Conservation (phyloP, 2,329 filamentous ascomycete genomes). For the Talaromyces sp. region DNA sequence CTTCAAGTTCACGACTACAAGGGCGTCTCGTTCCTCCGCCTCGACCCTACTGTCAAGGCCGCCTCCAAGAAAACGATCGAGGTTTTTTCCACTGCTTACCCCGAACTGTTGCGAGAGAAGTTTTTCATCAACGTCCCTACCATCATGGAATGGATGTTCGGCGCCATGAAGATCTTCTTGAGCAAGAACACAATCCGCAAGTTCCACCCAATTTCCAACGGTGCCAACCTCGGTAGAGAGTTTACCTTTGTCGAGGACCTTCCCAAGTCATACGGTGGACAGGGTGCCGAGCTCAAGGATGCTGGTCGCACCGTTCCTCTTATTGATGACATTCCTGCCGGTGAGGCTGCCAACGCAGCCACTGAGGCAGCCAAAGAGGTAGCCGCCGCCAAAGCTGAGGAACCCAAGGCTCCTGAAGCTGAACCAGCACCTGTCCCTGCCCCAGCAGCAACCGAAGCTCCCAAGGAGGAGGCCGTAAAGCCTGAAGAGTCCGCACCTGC, state of each 20-base stretch:
- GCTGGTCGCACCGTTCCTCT: constrained; percentile 32
- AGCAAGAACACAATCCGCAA: constrained; percentile 72
- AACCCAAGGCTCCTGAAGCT: constrained; percentile 10
- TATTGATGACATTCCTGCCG: constrained; percentile 24
- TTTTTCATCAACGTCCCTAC: constrained; percentile 93
- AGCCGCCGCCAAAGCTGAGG: constrained; percentile 17
- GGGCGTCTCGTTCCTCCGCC: constrained; percentile 78
- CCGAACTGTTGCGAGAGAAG: constrained; percentile 84
- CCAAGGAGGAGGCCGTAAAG: constrained; percentile 15
- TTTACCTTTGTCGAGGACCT: constrained; percentile 61
- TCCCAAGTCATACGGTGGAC: constrained; percentile 76
- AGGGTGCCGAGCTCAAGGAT: constrained; percentile 53
- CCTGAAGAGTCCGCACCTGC: constrained; percentile 13
- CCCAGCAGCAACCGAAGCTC: constrained; percentile 14
- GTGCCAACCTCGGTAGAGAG: constrained; percentile 64
- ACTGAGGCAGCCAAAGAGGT: constrained; percentile 14
- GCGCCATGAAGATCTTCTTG: constrained; percentile 71
- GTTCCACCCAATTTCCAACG: constrained; percentile 74
- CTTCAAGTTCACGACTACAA: constrained; percentile 93
- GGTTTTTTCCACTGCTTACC: constrained; percentile 77
- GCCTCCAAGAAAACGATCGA: constrained; percentile 78
- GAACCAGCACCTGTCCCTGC: background rate
- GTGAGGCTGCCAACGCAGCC: constrained; percentile 14
- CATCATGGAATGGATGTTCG: constrained; percentile 85
- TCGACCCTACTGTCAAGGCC: constrained; percentile 71